phyloP scores from a whole-genome alignment of 2,329 filamentous ascomycete genomes.

The Colletotrichum shisoi region DNA sequence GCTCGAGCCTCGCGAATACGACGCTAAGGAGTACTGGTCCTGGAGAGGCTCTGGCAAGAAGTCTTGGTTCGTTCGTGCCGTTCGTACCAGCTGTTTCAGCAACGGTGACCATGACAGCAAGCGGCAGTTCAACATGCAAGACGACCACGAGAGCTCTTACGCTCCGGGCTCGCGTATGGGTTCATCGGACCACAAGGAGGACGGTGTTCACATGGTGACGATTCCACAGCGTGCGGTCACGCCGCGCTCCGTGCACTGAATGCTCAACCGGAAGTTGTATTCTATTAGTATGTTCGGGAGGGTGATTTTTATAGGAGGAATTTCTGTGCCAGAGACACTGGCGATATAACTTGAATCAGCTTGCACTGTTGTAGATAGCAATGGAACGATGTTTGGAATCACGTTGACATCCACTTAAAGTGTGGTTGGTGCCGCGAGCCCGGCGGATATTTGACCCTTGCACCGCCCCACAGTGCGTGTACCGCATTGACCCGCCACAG shows the following conservation, averaged over 20 bases:
- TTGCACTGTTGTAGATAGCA: slow-evolving; percentile 33
- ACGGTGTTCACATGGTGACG: slow-evolving; percentile 37
- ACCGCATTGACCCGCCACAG: slow-evolving; percentile 24
- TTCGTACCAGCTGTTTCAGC: slow-evolving; percentile 43
- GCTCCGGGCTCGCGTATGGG: slow-evolving; percentile 33
- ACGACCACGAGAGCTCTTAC: slow-evolving; percentile 39
- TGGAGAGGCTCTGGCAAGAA: slow-evolving; percentile 59
- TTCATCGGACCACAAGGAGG: slow-evolving; percentile 37
- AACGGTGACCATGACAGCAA: slow-evolving; percentile 43
- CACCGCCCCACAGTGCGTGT: slow-evolving; percentile 2
- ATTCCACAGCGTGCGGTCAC: slow-evolving; percentile 37
- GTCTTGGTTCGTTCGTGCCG: slow-evolving; percentile 58
- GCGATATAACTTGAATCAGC: slow-evolving; percentile 8
- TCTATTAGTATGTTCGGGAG: slow-evolving; percentile 3
- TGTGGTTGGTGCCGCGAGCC: background rate
- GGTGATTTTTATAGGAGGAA: background rate
- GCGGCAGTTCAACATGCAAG: slow-evolving; percentile 38
- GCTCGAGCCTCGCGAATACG: slow-evolving; percentile 60
- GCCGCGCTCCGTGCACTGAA: slow-evolving; percentile 33
- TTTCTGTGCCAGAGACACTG: slow-evolving; percentile 16
- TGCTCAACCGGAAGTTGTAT: background rate
- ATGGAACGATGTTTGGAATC: slow-evolving; percentile 9
- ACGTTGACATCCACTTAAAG: background rate
- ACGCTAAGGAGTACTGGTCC: slow-evolving; percentile 65
- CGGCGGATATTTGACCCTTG: slow-evolving; percentile 38